Percentiles rank a stretch among this genome's conserved stretches.
These are phyloP conservation scores for Sistotremastrum suecicum DNA, from an alignment of 768 basidiomycete species.

Conservation along the genomic window DNA sequence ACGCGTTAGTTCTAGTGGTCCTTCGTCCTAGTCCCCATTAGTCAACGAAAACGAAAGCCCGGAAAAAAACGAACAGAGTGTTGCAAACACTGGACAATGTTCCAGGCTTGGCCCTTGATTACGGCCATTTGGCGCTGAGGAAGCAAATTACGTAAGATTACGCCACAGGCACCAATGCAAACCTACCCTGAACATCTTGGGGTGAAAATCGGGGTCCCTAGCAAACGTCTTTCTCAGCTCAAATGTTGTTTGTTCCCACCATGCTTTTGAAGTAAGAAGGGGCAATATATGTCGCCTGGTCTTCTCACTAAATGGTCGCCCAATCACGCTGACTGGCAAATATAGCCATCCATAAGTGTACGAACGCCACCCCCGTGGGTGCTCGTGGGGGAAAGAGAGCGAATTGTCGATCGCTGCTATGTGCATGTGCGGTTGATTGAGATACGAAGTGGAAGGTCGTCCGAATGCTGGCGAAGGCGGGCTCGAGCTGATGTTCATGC, in stretches of 20 bases:
- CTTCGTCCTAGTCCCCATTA: constrained; percentile 48
- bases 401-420: constrained; percentile 93
- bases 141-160: constrained; percentile 1
- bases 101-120: constrained; percentile 87
- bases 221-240: constrained; percentile 65
- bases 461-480: constrained; percentile 21
- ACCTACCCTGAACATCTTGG: constrained; percentile 74
- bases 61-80: constrained; percentile 24
- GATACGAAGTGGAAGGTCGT: constrained; percentile 21
- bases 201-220: constrained; percentile 76
- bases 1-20: constrained; percentile 84
- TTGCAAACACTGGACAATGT: constrained; percentile 72
- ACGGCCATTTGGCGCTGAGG: constrained; percentile 74
- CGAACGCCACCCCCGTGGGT: constrained; percentile 62
- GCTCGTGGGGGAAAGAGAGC: constrained; percentile 82
- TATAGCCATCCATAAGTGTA: constrained; percentile 87
- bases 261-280: constrained; percentile 63
- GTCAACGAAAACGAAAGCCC: constrained; percentile 2
- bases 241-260: constrained; percentile 85
- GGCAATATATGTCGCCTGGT: constrained; percentile 75
- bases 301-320: constrained; percentile 71
- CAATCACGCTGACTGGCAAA: constrained; percentile 73
- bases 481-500: constrained; percentile 22
- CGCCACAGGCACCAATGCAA: neutral
- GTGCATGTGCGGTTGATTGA: constrained; percentile 56